Percentiles rank a stretch among this genome's conserved stretches.
Evolutionary conservation across 768 basidiomycete species (phyloP).

Genomic region (Trametes cingulata): DNA sequence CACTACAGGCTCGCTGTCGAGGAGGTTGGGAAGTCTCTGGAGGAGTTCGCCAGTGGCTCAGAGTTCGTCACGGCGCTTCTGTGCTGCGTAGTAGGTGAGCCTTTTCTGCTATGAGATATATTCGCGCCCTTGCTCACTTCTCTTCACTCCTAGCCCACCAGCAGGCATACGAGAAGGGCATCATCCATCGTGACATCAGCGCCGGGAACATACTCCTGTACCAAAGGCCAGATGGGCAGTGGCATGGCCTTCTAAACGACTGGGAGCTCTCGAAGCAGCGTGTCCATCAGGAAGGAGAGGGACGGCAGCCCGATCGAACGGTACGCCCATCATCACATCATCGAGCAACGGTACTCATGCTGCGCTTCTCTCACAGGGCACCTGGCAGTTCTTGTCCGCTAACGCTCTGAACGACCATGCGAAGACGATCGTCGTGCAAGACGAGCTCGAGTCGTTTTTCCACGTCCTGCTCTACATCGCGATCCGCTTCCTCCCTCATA

Average conservation of each 20-base stretch:
- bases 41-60: not conserved
- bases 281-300: not conserved
- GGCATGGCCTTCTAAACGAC: not conserved
- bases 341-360: not conserved
- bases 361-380: not conserved
- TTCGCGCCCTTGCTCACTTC: not conserved
- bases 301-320: constrained; percentile 14
- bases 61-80: not conserved
- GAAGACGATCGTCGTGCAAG: not conserved
- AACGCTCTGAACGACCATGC: not conserved
- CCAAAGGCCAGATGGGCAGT: not conserved
- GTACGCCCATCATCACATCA: not conserved
- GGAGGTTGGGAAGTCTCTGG: not conserved
- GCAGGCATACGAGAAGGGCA: not conserved
- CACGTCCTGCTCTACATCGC: constrained; percentile 6
- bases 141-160: not conserved
- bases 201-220: constrained; percentile 9
- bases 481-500: constrained; percentile 19
- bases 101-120: not conserved
- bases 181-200: constrained; percentile 17
- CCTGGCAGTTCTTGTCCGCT: constrained; percentile 14
- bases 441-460: constrained; percentile 17
- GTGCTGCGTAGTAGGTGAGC: no score
- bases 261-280: constrained; percentile 11
- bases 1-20: constrained; percentile 12